Conservation (phyloP, 305 asterid genomes). For the Fraxinus xanthoxyloides region DNA sequence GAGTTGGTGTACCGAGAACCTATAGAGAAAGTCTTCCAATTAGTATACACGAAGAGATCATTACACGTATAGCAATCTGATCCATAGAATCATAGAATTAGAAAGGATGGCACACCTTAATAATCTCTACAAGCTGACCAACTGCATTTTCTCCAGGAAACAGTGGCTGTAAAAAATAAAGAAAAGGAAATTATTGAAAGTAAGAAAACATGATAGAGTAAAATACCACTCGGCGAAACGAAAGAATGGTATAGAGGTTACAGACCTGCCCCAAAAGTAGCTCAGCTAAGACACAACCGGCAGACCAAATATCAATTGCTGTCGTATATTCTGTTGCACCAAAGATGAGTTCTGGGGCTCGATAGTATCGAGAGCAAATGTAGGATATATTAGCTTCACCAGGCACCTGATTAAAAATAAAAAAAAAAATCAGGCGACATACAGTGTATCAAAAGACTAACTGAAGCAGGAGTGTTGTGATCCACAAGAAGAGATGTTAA, state of each 20-base stretch:
- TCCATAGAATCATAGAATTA: too few species aligned
- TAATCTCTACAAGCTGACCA: slow-evolving; percentile 97
- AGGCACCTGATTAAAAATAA: slow-evolving; percentile 47
- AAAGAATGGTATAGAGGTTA: slow-evolving; percentile 13
- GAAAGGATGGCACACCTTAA: too few species aligned
- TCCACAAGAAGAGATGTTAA: neutral
- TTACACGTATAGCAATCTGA: too few species aligned
- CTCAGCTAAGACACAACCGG: slow-evolving; percentile 95
- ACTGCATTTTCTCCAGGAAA: slow-evolving; percentile 99
- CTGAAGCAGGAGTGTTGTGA: neutral
- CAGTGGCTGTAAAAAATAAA: slow-evolving; percentile 59
- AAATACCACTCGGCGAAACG: neutral
- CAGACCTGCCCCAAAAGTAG: slow-evolving; percentile 91
- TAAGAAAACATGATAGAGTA: neutral
- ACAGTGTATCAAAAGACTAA: neutral
- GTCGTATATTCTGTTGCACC: slow-evolving; percentile 89
- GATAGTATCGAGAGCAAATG: slow-evolving; percentile 90
- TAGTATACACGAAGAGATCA: too few species aligned
- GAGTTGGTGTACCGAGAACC: too few species aligned
- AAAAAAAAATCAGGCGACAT: neutral
- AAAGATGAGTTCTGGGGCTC: slow-evolving; percentile 92
- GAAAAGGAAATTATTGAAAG: neutral
- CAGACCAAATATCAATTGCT: slow-evolving; percentile 93
- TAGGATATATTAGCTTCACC: slow-evolving; percentile 93
- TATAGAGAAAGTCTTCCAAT: too few species aligned